phyloP scores from a whole-genome alignment of 208 protist species.

The Crithidia sp. region DNA sequence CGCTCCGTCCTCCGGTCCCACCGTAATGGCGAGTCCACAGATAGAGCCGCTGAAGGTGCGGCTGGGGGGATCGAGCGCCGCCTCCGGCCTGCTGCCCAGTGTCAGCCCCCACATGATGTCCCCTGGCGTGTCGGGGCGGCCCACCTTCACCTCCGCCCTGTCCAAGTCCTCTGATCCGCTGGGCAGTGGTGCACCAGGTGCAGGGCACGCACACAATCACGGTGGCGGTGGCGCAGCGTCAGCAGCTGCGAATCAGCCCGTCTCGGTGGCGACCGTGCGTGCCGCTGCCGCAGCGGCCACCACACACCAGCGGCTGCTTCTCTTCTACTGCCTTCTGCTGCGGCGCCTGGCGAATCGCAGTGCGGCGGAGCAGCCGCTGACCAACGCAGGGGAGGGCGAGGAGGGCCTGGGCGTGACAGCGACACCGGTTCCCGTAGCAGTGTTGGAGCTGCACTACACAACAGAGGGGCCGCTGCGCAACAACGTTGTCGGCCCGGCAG shows the following conservation, averaged over 20 bases:
- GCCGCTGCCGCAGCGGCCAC: constrained; percentile 25
- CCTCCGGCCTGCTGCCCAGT: constrained; percentile 7
- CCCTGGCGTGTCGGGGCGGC: background rate
- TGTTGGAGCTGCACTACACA: constrained; percentile 59
- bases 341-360: constrained; percentile 28
- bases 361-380: constrained; percentile 5
- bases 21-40: constrained; percentile 8
- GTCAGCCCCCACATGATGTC: constrained; percentile 12
- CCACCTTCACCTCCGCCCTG: constrained; percentile 13
- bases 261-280: constrained; percentile 1
- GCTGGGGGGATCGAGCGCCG: constrained; percentile 12
- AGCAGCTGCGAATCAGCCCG: background rate
- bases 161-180: constrained; percentile 17
- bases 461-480: constrained; percentile 31
- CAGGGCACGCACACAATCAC: constrained; percentile 1
- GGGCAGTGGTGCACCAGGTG: background rate
- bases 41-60: constrained; percentile 20
- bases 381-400: constrained; percentile 2
- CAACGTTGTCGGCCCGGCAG: constrained; percentile 5
- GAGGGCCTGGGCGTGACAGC: constrained; percentile 4
- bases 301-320: constrained; percentile 45
- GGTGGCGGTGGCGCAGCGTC: background rate
- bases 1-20: background rate
- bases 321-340: constrained; percentile 59
- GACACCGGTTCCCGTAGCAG: constrained; percentile 41